Conservation (phyloP, 2,329 filamentous ascomycete species). For the Chaetomiaceae sp. region DNA sequence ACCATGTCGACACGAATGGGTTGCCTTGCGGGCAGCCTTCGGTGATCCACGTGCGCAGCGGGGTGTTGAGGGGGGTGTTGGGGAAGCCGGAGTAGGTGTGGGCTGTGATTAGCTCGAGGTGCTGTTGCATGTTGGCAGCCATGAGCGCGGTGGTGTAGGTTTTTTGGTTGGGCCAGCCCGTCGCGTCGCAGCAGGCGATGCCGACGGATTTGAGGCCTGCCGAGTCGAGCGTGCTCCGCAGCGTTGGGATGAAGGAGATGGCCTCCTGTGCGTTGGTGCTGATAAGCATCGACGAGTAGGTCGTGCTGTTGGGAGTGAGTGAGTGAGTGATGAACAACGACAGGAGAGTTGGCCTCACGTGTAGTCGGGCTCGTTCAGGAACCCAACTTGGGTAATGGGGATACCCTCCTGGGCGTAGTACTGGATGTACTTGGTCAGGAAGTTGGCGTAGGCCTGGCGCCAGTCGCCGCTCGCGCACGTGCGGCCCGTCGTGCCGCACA, state of each 20-base stretch:
- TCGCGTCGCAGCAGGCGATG: conserved; percentile 37
- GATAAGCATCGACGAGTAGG: conserved; percentile 48
- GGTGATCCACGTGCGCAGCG: conserved; percentile 46
- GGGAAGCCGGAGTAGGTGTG: conserved; percentile 40
- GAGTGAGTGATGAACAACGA: too few relatives aligned
- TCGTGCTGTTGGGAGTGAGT: too few relatives aligned
- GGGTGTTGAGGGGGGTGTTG: conserved; percentile 37
- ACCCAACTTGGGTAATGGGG: conserved; percentile 42
- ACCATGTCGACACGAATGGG: conserved; percentile 43
- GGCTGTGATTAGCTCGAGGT: conserved; percentile 35
- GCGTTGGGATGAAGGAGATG: conserved; percentile 46
- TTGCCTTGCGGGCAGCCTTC: conserved; percentile 48
- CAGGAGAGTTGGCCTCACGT: too few relatives aligned
- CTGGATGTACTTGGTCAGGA: conserved; percentile 43
- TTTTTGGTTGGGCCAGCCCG: conserved; percentile 37
- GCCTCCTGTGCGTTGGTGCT: conserved; percentile 81
- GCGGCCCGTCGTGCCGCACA: conserved; percentile 37
- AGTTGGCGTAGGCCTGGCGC: conserved; percentile 45
- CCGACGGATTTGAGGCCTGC: conserved; percentile 30
- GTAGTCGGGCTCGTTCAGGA: conserved; percentile 44
- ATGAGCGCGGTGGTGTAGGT: too few relatives aligned
- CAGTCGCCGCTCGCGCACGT: conserved; percentile 40
- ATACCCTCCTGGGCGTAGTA: conserved; percentile 42
- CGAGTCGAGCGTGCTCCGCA: conserved; percentile 37
- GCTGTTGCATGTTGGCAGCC: conserved; percentile 34